Evolutionary conservation across 371 early-diverging fungal species (phyloP), one percentile per base, ranked within the genome.

Genomic region (Cladochytrium tenue): DNA sequence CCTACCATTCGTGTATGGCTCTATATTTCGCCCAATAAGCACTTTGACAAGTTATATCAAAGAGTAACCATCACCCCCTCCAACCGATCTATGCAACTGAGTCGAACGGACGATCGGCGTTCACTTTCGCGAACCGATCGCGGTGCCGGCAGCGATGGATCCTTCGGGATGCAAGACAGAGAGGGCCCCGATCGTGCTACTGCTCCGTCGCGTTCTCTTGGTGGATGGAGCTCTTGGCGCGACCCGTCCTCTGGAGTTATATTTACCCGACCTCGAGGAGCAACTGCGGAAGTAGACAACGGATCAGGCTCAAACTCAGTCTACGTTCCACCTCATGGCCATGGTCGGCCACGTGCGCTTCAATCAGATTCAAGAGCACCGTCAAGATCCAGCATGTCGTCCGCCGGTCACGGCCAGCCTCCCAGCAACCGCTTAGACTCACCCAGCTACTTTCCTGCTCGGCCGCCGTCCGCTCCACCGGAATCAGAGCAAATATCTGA

Each of bases 401-500:
- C n/a, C n/a, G n/a, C 43, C 43, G 43, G 13, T 7, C 20, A 13
- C 7, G 20, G 43, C 43, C 13, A 43, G 13, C 20, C 43, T 20
- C 43, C 7, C 20, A 43, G 20, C 13, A 13, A 43, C 20, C 43
- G 7, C 13, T 20, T 20, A 43, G 7, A 7, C 13, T 20, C 43
- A 43, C 20, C 43, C 7, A 43, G 13, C 13, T 13, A 43, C 20
- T 20, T 43, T 43, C 43, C 43, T 20, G 20, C 7, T 43, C 43
- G 43, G 20, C 43, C 43, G 7, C 43, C 43, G 20, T 43, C 43
- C 20, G 7, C 43, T 43, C 13, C 43, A 20, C 20, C 43, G 7
- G 43, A 43, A 43, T 20, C 43, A 20, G 43, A 43, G 13, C 43
- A 7, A 43, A 43, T 43, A 7, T 43, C 58, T 33, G 64, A 64